Percentiles rank a stretch among this genome's conserved stretches.
These are phyloP conservation scores for Kwoniella shandongensis DNA, from an alignment of 768 basidiomycete species.

Conservation along the genomic window DNA sequence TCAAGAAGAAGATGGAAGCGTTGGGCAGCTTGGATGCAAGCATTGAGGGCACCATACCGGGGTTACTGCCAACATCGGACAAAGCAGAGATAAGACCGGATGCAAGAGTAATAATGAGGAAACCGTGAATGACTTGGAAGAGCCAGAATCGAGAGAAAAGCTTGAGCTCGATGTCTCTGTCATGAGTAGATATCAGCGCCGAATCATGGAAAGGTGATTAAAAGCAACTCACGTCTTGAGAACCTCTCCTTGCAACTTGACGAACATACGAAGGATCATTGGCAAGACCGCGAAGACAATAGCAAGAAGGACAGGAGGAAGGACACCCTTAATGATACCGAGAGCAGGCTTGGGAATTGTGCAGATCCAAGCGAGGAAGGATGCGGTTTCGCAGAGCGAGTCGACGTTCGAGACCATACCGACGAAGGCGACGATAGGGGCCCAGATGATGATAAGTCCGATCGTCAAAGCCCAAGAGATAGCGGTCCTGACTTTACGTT, in stretches of 20 bases:
- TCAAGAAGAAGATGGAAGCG: constrained; percentile 55
- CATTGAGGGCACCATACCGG: constrained; percentile 37
- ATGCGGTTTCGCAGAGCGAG: constrained; percentile 38
- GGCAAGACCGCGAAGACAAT: constrained; percentile 54
- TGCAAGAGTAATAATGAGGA: constrained; percentile 53
- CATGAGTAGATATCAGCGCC: constrained; percentile 1
- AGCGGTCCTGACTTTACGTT: constrained; percentile 41
- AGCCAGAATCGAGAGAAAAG: constrained; percentile 53
- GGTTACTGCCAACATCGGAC: constrained; percentile 31
- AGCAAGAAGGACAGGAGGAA: constrained; percentile 52
- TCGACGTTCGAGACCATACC: constrained; percentile 53
- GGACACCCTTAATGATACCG: constrained; percentile 53
- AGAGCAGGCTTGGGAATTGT: constrained; percentile 30
- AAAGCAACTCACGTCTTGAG: constrained; percentile 37
- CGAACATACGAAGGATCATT: constrained; percentile 46
- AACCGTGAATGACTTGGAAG: constrained; percentile 55
- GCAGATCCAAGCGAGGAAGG: constrained; percentile 53
- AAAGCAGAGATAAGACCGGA: constrained; percentile 50
- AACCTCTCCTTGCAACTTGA: constrained; percentile 48
- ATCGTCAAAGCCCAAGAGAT: constrained; percentile 52
- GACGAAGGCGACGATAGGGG: constrained; percentile 52
- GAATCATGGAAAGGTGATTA: not conserved
- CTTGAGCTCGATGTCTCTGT: constrained; percentile 50
- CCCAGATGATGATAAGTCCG: constrained; percentile 54
- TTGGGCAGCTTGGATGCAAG: constrained; percentile 47